These are phyloP conservation scores for Argentina anserina DNA, from an alignment of 306 rosid genomes.

Conservation along the genomic window DNA sequence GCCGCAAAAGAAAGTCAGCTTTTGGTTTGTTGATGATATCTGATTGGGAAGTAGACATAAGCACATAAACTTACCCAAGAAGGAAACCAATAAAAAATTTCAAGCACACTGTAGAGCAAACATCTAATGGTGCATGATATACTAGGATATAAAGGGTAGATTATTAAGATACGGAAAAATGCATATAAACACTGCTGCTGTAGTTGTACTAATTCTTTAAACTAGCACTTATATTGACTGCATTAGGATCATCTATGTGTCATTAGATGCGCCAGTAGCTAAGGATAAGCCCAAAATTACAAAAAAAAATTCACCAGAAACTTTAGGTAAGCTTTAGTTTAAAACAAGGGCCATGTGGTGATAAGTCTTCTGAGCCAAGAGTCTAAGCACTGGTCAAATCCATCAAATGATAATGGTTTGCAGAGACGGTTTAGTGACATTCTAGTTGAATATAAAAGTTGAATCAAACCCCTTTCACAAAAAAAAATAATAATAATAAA, in stretches of 20 bases:
- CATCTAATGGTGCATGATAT: neutral
- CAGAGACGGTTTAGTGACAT: slow-evolving; percentile 8
- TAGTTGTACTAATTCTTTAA: slow-evolving; percentile 2
- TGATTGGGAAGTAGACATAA: neutral
- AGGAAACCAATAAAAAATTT: too few species aligned
- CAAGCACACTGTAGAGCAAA: neutral
- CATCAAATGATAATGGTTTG: neutral
- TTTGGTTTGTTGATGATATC: neutral
- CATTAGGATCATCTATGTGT: neutral
- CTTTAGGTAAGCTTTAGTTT: neutral
- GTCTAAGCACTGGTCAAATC: slow-evolving; percentile 1
- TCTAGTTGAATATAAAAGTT: neutral
- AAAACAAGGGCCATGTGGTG: neutral
- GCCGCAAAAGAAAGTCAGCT: neutral
- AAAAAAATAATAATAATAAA: too few species aligned
- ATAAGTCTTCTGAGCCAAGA: neutral
- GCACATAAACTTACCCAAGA: neutral
- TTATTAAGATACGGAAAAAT: neutral
- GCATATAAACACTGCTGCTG: neutral
- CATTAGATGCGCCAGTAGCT: neutral
- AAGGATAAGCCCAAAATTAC: neutral
- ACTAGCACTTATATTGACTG: neutral
- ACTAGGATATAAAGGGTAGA: neutral
- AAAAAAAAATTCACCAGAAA: neutral
- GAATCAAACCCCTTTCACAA: too few species aligned